phyloP scores from a whole-genome alignment of 306 rosid species.

The Sicyos baderoa region DNA sequence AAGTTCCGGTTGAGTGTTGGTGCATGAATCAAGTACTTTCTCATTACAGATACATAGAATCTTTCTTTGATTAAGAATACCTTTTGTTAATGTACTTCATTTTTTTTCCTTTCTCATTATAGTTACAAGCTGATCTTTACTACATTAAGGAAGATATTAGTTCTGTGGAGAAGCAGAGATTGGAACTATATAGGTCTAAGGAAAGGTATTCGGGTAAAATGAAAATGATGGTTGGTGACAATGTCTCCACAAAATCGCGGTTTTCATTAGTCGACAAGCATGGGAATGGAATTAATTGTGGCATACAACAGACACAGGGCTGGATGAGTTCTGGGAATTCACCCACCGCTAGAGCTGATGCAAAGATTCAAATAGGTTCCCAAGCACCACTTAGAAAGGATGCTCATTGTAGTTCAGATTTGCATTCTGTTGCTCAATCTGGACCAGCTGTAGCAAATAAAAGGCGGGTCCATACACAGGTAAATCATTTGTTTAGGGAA shows the following conservation, averaged over 20 bases:
- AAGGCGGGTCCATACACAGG: conserved; percentile 72
- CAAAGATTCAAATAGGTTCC: conserved; percentile 35
- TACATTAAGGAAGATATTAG: conserved; percentile 68
- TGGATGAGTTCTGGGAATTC: conserved; percentile 46
- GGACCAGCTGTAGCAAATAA: conserved; percentile 53
- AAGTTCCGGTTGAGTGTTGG: neutral
- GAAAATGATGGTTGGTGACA: conserved; percentile 54
- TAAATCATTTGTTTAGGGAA: conserved; percentile 20
- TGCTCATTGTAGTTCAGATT: conserved; percentile 41
- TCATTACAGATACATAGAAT: neutral
- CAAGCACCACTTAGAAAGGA: conserved; percentile 44
- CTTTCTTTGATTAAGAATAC: conserved; percentile 2
- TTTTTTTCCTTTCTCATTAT: neutral
- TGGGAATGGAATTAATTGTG: conserved; percentile 39
- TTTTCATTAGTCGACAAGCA: conserved; percentile 45
- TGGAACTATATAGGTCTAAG: conserved; percentile 50
- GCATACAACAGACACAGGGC: conserved; percentile 39
- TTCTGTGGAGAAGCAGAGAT: conserved; percentile 70
- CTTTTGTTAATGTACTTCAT: conserved; percentile 9
- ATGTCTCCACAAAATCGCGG: conserved; percentile 47
- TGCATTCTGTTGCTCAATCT: conserved; percentile 46
- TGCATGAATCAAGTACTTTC: conserved; percentile 6
- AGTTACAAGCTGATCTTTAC: conserved; percentile 81
- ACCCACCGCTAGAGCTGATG: conserved; percentile 40
- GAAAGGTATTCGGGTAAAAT: conserved; percentile 43